A percentile compares a stretch with the other conserved stretches of the same genome.
Conservation (phyloP, 2,329 filamentous ascomycete species). For the Exophiala xenobiotica region DNA sequence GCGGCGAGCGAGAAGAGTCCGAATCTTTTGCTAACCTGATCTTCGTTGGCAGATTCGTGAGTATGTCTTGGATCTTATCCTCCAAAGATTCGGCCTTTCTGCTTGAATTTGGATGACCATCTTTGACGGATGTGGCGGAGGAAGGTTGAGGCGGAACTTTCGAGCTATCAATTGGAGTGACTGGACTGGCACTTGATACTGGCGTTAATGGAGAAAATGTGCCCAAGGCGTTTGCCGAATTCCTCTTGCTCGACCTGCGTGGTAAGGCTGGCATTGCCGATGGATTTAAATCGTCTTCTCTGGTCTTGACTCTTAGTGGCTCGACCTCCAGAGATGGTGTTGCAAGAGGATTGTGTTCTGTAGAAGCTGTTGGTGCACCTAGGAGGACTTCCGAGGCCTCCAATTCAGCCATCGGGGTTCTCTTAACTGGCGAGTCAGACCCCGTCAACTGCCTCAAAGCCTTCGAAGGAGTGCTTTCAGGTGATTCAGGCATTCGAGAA, state of each 20-base stretch:
- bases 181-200: slow-evolving; percentile 18
- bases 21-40: slow-evolving; percentile 63
- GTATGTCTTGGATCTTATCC: slow-evolving; percentile 74
- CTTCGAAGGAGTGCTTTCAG: slow-evolving; percentile 25
- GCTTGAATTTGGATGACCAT: not conserved
- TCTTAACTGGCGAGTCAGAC: slow-evolving; percentile 23
- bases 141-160: not conserved
- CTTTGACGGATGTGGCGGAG: not conserved
- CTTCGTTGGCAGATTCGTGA: slow-evolving; percentile 73
- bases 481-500: slow-evolving; percentile 23
- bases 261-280: slow-evolving; percentile 21
- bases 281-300: slow-evolving; percentile 1
- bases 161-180: not conserved
- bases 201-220: slow-evolving; percentile 15
- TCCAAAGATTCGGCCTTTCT: slow-evolving; percentile 59
- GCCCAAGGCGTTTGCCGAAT: slow-evolving; percentile 9
- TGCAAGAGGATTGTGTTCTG: slow-evolving; percentile 14
- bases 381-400: slow-evolving; percentile 21
- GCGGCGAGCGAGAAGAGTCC: slow-evolving; percentile 33
- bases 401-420: slow-evolving; percentile 28
- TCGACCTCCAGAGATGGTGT: slow-evolving; percentile 24
- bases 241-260: slow-evolving; percentile 32
- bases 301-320: slow-evolving; percentile 13
- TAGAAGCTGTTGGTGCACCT: slow-evolving; percentile 3
- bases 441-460: slow-evolving; percentile 29